phyloP scores from a whole-genome alignment of 331 rosid genomes.

The Quercus tomentella region DNA sequence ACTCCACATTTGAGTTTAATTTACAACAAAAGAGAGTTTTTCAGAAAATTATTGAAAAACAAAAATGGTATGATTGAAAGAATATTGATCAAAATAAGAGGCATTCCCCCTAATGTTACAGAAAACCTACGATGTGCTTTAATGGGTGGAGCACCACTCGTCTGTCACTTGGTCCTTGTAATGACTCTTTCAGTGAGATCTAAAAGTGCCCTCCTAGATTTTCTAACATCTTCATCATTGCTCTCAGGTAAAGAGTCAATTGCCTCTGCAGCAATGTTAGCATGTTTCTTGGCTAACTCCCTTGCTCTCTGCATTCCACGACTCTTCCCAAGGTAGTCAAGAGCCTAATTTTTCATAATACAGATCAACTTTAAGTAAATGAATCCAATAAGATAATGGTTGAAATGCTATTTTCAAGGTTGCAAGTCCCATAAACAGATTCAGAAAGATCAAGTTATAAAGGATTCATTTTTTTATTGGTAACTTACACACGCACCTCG shows the following conservation, averaged over 20 bases:
- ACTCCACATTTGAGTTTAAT: not conserved
- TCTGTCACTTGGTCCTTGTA: slow-evolving; percentile 62
- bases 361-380: slow-evolving; percentile 3
- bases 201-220: slow-evolving; percentile 66
- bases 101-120: not conserved
- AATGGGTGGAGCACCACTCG: not conserved
- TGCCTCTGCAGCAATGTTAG: slow-evolving; percentile 77
- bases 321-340: slow-evolving; percentile 76
- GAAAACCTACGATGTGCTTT: not conserved
- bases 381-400: not conserved
- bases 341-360: slow-evolving; percentile 43
- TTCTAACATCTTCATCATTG: slow-evolving; percentile 60
- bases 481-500: too few relatives aligned
- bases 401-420: not conserved
- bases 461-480: too few relatives aligned
- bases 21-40: not conserved
- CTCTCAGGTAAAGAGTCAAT: slow-evolving; percentile 71
- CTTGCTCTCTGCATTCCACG: slow-evolving; percentile 66
- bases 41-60: not conserved
- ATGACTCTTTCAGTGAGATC: slow-evolving; percentile 70
- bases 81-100: not conserved
- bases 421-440: slow-evolving; percentile 3
- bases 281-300: slow-evolving; percentile 77
- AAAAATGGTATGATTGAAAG: not conserved
- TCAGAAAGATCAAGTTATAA: not conserved